Evolutionary conservation across 1,284 basidiomycete genomes (phyloP).

Genomic region (Cryptococcus sp.): DNA sequence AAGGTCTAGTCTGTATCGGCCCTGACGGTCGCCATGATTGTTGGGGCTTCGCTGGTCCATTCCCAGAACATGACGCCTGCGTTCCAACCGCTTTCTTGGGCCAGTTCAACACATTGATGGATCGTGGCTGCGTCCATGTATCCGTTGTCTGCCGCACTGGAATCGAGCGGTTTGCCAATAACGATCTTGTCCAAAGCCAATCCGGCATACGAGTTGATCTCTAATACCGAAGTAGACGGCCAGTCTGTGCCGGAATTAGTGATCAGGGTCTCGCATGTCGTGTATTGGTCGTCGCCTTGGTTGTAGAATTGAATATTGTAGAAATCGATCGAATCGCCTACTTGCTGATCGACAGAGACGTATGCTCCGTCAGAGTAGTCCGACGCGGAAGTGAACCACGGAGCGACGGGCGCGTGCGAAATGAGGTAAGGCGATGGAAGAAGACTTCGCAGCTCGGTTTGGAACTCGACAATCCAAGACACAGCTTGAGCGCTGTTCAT

Average conservation of each 20-base stretch:
- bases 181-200: slow-evolving; percentile 50
- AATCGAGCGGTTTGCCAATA: slow-evolving; percentile 49
- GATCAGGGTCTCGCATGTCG: slow-evolving; percentile 33
- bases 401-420: slow-evolving; percentile 50
- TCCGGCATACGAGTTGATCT: slow-evolving; percentile 43
- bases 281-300: slow-evolving; percentile 41
- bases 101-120: slow-evolving; percentile 38
- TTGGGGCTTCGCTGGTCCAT: slow-evolving; percentile 29
- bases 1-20: slow-evolving; percentile 1
- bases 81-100: slow-evolving; percentile 46
- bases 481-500: slow-evolving; percentile 44
- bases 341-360: slow-evolving; percentile 38
- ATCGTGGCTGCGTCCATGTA: slow-evolving; percentile 37
- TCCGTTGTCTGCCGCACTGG: slow-evolving; percentile 32
- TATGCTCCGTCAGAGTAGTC: slow-evolving; percentile 46
- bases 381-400: slow-evolving; percentile 44
- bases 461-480: slow-evolving; percentile 48
- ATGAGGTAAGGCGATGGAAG: slow-evolving; percentile 48
- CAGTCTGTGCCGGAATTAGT: slow-evolving; percentile 31
- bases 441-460: slow-evolving; percentile 42
- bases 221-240: slow-evolving; percentile 45
- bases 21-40: slow-evolving; percentile 22
- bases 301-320: slow-evolving; percentile 55
- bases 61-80: slow-evolving; percentile 55
- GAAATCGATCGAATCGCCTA: slow-evolving; percentile 44